Evolutionary conservation across 495 filamentous ascomycete species (phyloP).

Genomic region (Aspergillus kassunensis): DNA sequence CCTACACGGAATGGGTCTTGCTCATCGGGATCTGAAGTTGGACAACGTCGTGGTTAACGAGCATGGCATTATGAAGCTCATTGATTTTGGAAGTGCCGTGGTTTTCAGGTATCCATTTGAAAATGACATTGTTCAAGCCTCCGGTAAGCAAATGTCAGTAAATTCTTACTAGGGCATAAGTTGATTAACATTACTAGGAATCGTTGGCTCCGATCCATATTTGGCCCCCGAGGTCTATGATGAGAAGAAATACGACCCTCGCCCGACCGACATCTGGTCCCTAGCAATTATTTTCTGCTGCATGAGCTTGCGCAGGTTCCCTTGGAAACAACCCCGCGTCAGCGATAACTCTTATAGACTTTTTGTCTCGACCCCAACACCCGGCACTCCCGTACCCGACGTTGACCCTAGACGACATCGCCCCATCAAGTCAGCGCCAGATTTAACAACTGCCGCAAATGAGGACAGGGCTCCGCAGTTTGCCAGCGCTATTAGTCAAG

Average conservation of each 20-base stretch:
- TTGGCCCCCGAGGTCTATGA: slow-evolving; percentile 97
- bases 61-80: slow-evolving; percentile 98
- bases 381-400: slow-evolving; percentile 48
- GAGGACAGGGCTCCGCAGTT: slow-evolving; percentile 23
- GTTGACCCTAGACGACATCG: slow-evolving; percentile 37
- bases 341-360: slow-evolving; percentile 93
- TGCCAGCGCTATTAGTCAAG: slow-evolving; percentile 1
- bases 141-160: slow-evolving; percentile 71
- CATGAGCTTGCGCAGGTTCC: slow-evolving; percentile 94
- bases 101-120: slow-evolving; percentile 98
- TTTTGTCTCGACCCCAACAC: slow-evolving; percentile 72
- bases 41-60: slow-evolving; percentile 99
- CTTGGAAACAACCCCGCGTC: slow-evolving; percentile 92
- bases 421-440: slow-evolving; percentile 34
- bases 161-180: background rate
- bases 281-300: slow-evolving; percentile 98
- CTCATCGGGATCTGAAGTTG: slow-evolving; percentile 93
- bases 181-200: slow-evolving; percentile 53
- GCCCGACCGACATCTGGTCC: slow-evolving; percentile 95
- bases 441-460: slow-evolving; percentile 27
- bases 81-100: slow-evolving; percentile 96
- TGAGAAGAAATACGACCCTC: slow-evolving; percentile 88
- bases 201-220: slow-evolving; percentile 97
- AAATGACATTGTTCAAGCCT: slow-evolving; percentile 79
- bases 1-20: slow-evolving; percentile 90